Base-by-base conservation (phyloP, 805 yeast genomes). In the Teunomyces lycoperdinae region DNA sequence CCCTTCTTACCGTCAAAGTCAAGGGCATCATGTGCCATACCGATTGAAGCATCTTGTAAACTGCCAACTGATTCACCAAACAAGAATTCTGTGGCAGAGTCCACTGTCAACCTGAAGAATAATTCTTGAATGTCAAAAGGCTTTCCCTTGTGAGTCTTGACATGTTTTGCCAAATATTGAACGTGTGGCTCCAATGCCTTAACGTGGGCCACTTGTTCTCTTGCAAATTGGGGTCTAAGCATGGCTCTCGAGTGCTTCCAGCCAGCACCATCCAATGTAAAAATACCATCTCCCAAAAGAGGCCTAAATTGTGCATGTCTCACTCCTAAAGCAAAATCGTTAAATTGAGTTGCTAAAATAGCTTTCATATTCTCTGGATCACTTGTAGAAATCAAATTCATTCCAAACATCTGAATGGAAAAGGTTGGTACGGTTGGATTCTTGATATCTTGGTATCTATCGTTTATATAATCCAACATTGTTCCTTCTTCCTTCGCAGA, bases 331-430 rank as follows among this genome's bases (percentile, higher is more conserved):
- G 63, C 64, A 48, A 69, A 72, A 44, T 72, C 76, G 48, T 62
- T 65, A 48, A 71, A 72, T 46, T 70, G 76, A 20, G 75, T 70
- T 35, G 74, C 73, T 56, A 72, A 67, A 4, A 72, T 47, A 5
- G 76, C 75, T 51, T 71, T 72, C 43, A 71, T 58, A 51, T 70
- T 71, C 46, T 72, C 76, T 10, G 76, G 75, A 43, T 72, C 76
- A 36, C 52, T 52, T 16, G 76, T 68, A 43, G 51, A 45, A 31
- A 64, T 28, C 14, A 67, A 40, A 6, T 46, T 46, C 27, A 50
- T 49, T 10, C 66, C 67, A 7, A 49, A 32, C 39, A 53, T 30
- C 13, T 39, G 47, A 11, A 46, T 41, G 14, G 31, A 38, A 41
- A 47, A 48, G 20, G 57, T 62, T 53, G 33, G 47, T 42, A 46